Evolutionary conservation across 208 protist genomes (phyloP), one percentile per base, ranked within the genome.

Genomic region (Porcisia hertigi): DNA sequence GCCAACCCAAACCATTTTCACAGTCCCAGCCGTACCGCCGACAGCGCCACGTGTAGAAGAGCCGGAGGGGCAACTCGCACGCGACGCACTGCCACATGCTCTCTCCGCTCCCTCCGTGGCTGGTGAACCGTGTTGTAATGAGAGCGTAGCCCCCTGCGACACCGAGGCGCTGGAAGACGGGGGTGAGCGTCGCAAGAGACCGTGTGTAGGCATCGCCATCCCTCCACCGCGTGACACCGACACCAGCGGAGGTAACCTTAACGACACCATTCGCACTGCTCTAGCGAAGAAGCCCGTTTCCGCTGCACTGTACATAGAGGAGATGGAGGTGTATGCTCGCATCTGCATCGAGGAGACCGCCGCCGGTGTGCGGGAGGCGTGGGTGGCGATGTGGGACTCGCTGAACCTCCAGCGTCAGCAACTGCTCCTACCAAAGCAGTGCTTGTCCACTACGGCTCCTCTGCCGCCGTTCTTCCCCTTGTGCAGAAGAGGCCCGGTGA

Each of bases 291-390:
- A n/a, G 0, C 36, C 59, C 41, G 45, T 71, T 25, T 45, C 57
- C 11, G 54, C 57, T 12, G 18, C 41, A 41, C 62, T 75, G 14
- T 30, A 75, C 41, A 55, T 81, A 0, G 23, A 57, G 12, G 77
- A 81, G 49, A 30, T 57, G 1, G 77, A 77, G 71, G 18, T 65
- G 63, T 70, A 59, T 69, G 70, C 71, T 11, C 58, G 77, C 12
- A 49, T 36, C 45, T 74, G 65, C 65, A 69, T 81, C 58, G 54
- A 47, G 4, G 77, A 73, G 63, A 77, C 64, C 47, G 71, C 58
- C 3, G 25, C 20, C 18, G 71, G 58, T 20, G 77, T 72, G 53
- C 36, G 41, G 71, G 77, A 67, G 53, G 74, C 77, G 64, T 69
- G 71, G 71, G 18, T 41, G 57, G 52, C 72, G 2, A 66, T 76